A percentile compares a stretch with the other conserved stretches of the same genome.
These are phyloP conservation scores for Madurella mycetomatis DNA, from an alignment of 2,329 filamentous ascomycete species.

Conservation along the genomic window DNA sequence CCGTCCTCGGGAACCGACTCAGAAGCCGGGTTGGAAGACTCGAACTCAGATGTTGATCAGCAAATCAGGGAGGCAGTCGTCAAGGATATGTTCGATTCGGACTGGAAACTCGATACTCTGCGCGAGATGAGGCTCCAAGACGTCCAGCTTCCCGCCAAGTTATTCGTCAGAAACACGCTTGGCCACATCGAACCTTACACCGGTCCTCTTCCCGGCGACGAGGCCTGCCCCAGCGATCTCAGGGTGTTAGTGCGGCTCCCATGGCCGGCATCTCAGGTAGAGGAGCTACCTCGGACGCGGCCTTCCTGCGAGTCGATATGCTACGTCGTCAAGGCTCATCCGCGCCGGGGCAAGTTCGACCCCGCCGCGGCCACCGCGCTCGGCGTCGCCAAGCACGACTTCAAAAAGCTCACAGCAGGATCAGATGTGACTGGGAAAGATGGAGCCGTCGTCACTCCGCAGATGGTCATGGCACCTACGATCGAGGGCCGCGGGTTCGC, in stretches of 20 bases:
- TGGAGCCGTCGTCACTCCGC: slow-evolving; percentile 69
- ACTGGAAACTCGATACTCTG: slow-evolving; percentile 69
- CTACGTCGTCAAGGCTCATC: slow-evolving; percentile 77
- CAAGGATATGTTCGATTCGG: slow-evolving; percentile 73
- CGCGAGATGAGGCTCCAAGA: slow-evolving; percentile 61
- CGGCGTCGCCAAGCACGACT: slow-evolving; percentile 58
- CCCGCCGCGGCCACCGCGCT: slow-evolving; percentile 58
- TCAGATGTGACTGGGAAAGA: slow-evolving; percentile 58
- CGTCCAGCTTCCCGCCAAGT: slow-evolving; percentile 61
- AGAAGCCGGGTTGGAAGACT: slow-evolving; percentile 27
- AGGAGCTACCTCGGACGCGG: slow-evolving; percentile 62
- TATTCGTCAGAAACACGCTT: slow-evolving; percentile 64
- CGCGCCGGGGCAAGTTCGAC: slow-evolving; percentile 77
- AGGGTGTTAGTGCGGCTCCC: slow-evolving; percentile 69
- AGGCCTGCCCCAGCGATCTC: slow-evolving; percentile 44
- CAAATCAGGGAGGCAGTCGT: slow-evolving; percentile 58
- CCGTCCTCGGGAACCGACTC: neutral
- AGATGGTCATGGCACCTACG: slow-evolving; percentile 74
- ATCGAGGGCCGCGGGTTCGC: slow-evolving; percentile 69
- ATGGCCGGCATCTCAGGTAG: slow-evolving; percentile 68
- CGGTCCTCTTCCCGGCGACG: slow-evolving; percentile 58
- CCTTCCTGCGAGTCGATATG: slow-evolving; percentile 68
- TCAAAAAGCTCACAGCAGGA: slow-evolving; percentile 57
- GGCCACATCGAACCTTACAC: slow-evolving; percentile 65
- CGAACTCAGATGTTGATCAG: slow-evolving; percentile 35